Evolutionary conservation across 2,329 filamentous ascomycete genomes (phyloP), one percentile per base, ranked within the genome.

Genomic region (Tricladium varicosporioides): DNA sequence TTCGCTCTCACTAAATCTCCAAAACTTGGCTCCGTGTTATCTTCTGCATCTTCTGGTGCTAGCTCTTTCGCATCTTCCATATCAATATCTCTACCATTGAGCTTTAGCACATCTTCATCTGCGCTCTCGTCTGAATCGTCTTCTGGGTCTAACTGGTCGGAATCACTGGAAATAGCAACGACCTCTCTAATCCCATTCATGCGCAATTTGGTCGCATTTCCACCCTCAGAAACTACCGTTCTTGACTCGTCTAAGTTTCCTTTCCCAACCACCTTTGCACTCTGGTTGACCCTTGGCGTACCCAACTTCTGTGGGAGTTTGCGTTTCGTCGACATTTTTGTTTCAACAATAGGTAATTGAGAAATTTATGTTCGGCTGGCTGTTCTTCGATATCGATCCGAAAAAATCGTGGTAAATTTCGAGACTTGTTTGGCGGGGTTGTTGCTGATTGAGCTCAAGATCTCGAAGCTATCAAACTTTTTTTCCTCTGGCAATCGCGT

Each of bases 1-100:
- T 84, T 79, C 48, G 81, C 81, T 62, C 86, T 87, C 44, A 96
- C 79, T 47, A 95, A 83, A 70, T 97, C 93, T 66, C 92, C 93
- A 71, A 97, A 96, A 0, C 91, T 90, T 2, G 91, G 89, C 65
- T 73, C 69, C 5, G 63, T 68, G 27, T 66, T 67, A 44, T 69
- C 65, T 54, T 67, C 66, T 13, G 58, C 57, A n/a, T 72, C 70
- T 13, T 72, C 65, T 54, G 71, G 68, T 65, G 67, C 58, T 9
- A 48, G 16, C n/a, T 54, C 51, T 16, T 83, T 80, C 15, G 48
- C 60, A 44, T 62, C 65, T 36, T 67, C 69, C 55, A 70, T 72
- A 22, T 76, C 75, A 11, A 76, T 67, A 63, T 64, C 58, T 53
- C 48, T 43, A 16, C 48, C 52, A 8, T 32, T 46, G 52, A 70